Base-by-base conservation (phyloP, 495 filamentous ascomycete species). In the Sordaria brevicollis region DNA sequence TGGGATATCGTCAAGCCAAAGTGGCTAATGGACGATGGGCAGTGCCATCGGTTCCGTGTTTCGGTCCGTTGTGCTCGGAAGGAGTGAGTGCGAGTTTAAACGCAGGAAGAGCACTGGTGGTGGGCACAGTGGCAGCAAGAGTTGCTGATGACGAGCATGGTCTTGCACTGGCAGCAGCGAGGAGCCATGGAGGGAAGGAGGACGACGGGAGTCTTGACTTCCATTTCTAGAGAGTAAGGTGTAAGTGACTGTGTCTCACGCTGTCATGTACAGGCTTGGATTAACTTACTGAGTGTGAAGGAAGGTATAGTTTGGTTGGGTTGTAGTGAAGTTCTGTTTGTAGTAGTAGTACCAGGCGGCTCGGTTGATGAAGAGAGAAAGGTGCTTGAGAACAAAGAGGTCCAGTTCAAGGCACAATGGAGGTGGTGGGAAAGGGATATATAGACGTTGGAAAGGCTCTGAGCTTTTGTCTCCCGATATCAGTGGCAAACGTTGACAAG, bases 121-220 rank as follows among this genome's bases (percentile, higher is more conserved):
- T 84, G 82, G 41, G 75, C 77, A 76, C 82, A 84, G 76, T 80
- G 79, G 13, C 73, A 72, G 77, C 82, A 84, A 39, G 73, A 68
- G 41, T 70, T 79, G 80, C 81, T 84, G 77, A 84, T 84, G 75
- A 84, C 82, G 68, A 84, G 81, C 68, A 84, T 79, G 68, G 78
- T 72, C 19, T 81, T 81, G 76, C 82, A 84, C 70, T 82, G 75
- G 77, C 81, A 83, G 80, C 82, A 84, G 67, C 82, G 81, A 65
- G 81, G 77, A 0, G 49, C 49, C 49, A 62, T 62, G 49, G 49
- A 62, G 13, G 49, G 49, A 31, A 33, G 25, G 49, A 31, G 49
- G 49, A 62, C 49, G 49, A 62, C 49, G 49, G 49, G 49, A 2
- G 25, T 62, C 49, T 62, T 62, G 49, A 31, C 25, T 62, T 62